Percentiles rank a stretch among this genome's conserved stretches.
phyloP scores from a whole-genome alignment of 331 rosid species.

The Pyracantha coccinea region DNA sequence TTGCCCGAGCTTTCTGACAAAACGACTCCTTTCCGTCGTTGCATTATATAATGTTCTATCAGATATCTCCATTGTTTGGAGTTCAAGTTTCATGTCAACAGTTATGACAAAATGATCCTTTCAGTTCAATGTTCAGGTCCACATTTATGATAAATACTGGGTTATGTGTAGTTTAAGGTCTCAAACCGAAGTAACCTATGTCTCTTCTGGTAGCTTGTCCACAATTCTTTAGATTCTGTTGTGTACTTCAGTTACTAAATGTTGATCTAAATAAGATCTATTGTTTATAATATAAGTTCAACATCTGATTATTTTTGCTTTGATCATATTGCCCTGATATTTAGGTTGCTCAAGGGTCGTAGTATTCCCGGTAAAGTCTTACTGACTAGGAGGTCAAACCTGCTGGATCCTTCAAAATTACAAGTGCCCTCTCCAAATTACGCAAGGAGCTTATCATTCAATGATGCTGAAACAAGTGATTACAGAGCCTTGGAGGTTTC shows the following conservation, averaged over 20 bases:
- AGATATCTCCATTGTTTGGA: not conserved
- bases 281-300: not conserved
- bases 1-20: not conserved
- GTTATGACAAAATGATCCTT: no score
- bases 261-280: not conserved
- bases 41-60: not conserved
- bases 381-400: constrained; percentile 58
- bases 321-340: not conserved
- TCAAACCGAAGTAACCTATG: not conserved
- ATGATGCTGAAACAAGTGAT: constrained; percentile 55
- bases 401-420: constrained; percentile 27
- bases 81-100: no score
- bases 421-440: constrained; percentile 40
- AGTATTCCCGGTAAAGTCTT: constrained; percentile 85
- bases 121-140: not conserved
- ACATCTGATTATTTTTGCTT: not conserved
- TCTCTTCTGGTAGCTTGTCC: not conserved
- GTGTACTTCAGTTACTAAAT: not conserved
- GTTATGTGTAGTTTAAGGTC: not conserved
- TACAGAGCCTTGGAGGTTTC: constrained; percentile 40
- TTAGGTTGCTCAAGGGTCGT: constrained; percentile 89
- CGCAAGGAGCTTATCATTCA: constrained; percentile 50
- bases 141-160: not conserved
- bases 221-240: not conserved
- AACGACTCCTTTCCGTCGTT: not conserved